phyloP scores from a whole-genome alignment of 768 basidiomycete genomes.

The Clitopilus hobsonii region DNA sequence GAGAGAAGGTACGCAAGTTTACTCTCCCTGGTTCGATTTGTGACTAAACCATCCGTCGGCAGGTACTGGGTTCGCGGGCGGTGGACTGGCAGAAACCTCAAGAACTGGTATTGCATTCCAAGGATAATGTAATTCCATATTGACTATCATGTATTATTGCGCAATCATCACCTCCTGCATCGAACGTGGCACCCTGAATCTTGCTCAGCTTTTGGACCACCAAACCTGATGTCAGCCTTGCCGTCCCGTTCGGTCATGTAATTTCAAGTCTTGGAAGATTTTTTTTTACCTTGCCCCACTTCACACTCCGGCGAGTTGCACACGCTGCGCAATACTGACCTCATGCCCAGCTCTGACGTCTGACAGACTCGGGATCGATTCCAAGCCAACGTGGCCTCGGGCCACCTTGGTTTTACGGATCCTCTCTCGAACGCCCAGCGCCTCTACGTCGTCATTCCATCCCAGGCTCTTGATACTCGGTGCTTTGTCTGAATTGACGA shows the following conservation, averaged over 20 bases:
- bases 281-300: neutral
- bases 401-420: no score
- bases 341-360: neutral
- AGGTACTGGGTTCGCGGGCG: conserved; percentile 94
- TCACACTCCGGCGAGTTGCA: neutral
- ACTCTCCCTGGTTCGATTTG: neutral
- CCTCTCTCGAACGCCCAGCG: no score
- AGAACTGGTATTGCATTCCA: conserved; percentile 83
- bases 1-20: conserved; percentile 67
- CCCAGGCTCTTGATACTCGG: neutral
- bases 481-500: neutral
- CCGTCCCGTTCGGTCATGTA: no score
- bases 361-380: neutral
- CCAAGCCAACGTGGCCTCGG: neutral
- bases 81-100: conserved; percentile 88
- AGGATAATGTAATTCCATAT: conserved; percentile 38
- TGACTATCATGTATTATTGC: neutral
- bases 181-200: neutral
- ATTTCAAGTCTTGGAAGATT: no score
- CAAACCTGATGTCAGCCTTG: no score
- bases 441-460: neutral
- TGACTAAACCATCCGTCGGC: neutral
- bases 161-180: neutral
- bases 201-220: no score
- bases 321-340: neutral